Percentiles rank a stretch among this genome's conserved stretches.
These are phyloP conservation scores for Didymella glomerata DNA, from an alignment of 2,329 filamentous ascomycete species.

Conservation along the genomic window DNA sequence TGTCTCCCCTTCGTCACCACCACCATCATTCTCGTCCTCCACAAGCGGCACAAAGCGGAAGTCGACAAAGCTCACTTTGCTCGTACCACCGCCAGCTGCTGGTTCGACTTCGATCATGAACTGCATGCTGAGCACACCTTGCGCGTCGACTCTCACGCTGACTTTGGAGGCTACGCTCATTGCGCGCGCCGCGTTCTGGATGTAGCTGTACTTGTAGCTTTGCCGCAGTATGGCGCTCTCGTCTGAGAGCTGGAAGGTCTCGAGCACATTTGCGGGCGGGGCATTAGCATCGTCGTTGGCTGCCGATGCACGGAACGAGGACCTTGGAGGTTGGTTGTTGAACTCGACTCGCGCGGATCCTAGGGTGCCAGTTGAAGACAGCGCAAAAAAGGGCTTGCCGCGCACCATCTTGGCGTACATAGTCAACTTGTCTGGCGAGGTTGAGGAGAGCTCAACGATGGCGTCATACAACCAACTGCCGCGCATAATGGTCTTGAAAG, in stretches of 20 bases:
- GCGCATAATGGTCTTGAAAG: conserved; percentile 95
- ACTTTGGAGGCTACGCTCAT: conserved; percentile 95
- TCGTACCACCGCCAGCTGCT: conserved; percentile 43
- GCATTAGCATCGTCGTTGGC: conserved; percentile 6
- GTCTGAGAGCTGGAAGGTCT: conserved; percentile 72
- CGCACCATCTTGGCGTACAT: conserved; percentile 55
- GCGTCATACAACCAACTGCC: conserved; percentile 76
- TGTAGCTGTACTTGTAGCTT: conserved; percentile 84
- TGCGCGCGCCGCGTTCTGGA: conserved; percentile 87
- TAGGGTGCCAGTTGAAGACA: conserved; percentile 71
- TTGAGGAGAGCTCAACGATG: conserved; percentile 71
- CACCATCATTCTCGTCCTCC: conserved; percentile 62
- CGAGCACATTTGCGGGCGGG: conserved; percentile 62
- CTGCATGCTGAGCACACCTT: conserved; percentile 91
- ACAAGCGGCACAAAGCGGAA: conserved; percentile 82
- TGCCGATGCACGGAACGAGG: conserved; percentile 24
- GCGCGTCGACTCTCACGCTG: conserved; percentile 83
- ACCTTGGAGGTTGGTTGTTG: conserved; percentile 53
- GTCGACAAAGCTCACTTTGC: conserved; percentile 76
- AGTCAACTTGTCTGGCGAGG: conserved; percentile 76
- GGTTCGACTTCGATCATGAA: conserved; percentile 90
- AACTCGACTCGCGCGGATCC: conserved; percentile 70
- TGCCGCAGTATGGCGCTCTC: conserved; percentile 53
- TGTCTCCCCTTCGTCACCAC: conserved; percentile 30
- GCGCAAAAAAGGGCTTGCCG: conserved; percentile 71